Evolutionary conservation across 768 basidiomycete species (phyloP).

Genomic region (Mycena metata): DNA sequence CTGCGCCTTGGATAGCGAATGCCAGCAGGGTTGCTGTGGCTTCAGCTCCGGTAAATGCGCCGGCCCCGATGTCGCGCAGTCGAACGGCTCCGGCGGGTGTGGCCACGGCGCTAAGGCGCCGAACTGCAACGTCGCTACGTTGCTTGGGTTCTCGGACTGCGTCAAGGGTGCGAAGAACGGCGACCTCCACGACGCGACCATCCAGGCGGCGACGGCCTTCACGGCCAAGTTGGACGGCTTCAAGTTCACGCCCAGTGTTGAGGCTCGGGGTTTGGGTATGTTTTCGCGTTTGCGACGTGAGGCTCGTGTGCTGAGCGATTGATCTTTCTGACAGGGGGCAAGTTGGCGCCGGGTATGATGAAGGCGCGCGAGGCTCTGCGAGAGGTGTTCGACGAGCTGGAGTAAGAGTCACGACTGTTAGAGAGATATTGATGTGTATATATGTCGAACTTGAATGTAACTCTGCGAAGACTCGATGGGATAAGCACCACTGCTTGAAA

Average conservation of each 20-base stretch:
- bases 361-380: constrained; percentile 9
- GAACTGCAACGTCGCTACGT: constrained; percentile 26
- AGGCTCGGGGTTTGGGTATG: constrained; percentile 9
- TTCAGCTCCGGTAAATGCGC: constrained; percentile 30
- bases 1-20: constrained; percentile 18
- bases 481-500: no score
- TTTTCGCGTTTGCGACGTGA: constrained; percentile 8
- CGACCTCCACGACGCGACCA: background rate
- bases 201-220: constrained; percentile 9
- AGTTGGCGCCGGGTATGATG: constrained; percentile 10
- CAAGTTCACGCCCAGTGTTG: constrained; percentile 13
- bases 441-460: no score
- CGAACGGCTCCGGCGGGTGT: constrained; percentile 29
- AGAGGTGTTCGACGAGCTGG: constrained; percentile 7
- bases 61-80: constrained; percentile 28
- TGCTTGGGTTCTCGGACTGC: constrained; percentile 18
- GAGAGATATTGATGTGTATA: no score
- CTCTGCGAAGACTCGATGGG: no score
- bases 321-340: constrained; percentile 10
- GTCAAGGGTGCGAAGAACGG: background rate
- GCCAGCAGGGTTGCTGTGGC: constrained; percentile 29
- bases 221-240: constrained; percentile 5
- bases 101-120: constrained; percentile 22
- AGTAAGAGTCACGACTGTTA: no score
- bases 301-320: background rate